A percentile compares a stretch with the other conserved stretches of the same genome.
Conservation (phyloP, 805 yeast species). For the Kluyveromyces dobzhanskii region DNA sequence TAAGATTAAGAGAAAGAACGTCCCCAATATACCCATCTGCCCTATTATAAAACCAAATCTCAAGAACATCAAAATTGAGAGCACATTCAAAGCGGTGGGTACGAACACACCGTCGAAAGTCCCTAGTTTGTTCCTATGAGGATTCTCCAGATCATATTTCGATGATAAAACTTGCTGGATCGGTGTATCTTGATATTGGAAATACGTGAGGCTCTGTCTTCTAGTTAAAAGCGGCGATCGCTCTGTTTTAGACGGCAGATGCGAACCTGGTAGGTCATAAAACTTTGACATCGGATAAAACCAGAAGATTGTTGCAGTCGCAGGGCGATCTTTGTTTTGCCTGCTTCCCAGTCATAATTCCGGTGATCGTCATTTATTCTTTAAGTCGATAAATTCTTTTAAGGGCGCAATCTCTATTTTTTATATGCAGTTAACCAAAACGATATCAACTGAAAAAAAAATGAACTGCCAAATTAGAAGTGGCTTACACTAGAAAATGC, state of each 20-base stretch:
- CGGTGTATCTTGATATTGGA: constrained; percentile 24
- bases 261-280: constrained; percentile 30
- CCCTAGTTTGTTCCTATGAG: constrained; percentile 46
- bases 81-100: constrained; percentile 87
- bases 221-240: constrained; percentile 19
- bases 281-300: constrained; percentile 18
- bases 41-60: constrained; percentile 94
- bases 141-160: constrained; percentile 26
- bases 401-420: too few species aligned
- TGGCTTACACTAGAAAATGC: too few species aligned
- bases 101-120: constrained; percentile 87
- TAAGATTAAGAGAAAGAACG: constrained; percentile 54
- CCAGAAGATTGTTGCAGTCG: too few species aligned
- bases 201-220: constrained; percentile 21
- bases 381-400: too few species aligned
- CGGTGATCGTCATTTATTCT: too few species aligned
- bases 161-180: constrained; percentile 19
- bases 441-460: too few species aligned
- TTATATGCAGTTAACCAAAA: too few species aligned
- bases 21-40: constrained; percentile 83
- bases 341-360: too few species aligned
- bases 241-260: constrained; percentile 21
- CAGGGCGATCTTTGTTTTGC: too few species aligned
- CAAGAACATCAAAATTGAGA: constrained; percentile 89
- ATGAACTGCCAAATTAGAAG: too few species aligned